phyloP scores from a whole-genome alignment of 73 alveolate genomes.

The Paramecium pentaurelia region DNA sequence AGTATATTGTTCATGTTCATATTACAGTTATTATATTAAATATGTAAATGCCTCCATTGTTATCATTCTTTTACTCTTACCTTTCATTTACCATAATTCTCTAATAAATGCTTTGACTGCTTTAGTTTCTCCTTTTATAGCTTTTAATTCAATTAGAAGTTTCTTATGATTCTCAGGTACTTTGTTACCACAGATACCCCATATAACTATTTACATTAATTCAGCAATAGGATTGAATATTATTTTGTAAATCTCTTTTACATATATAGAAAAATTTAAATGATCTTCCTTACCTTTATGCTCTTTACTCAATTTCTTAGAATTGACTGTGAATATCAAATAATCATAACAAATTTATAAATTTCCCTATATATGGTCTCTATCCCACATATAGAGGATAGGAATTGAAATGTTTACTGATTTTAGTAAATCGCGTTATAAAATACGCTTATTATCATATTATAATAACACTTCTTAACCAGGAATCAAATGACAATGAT shows the following conservation, averaged over 20 bases:
- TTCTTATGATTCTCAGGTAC: not conserved
- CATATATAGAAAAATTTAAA: not conserved
- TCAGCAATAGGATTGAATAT: constrained; percentile 22
- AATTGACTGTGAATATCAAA: not conserved
- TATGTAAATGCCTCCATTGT: constrained; percentile 11
- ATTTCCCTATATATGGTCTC: not conserved
- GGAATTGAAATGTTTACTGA: not conserved
- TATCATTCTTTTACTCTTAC: not conserved
- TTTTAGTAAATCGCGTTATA: not conserved
- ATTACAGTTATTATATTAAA: not conserved
- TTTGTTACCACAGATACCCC: not conserved
- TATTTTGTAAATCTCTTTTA: not conserved
- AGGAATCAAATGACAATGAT: not conserved
- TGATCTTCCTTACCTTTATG: not conserved
- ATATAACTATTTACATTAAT: not conserved
- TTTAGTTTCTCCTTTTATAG: not conserved
- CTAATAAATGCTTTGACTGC: not conserved
- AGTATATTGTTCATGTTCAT: not conserved
- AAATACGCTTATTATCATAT: not conserved
- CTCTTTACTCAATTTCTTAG: not conserved
- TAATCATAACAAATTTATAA: constrained; percentile 7
- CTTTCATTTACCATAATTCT: not conserved
- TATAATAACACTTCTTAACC: not conserved
- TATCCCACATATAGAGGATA: not conserved
- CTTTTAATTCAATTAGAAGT: not conserved